A percentile compares a stretch with the other conserved stretches of the same genome.
phyloP scores from a whole-genome alignment of 352 stramenopile genomes.

The Pythium pectinolyticum region DNA sequence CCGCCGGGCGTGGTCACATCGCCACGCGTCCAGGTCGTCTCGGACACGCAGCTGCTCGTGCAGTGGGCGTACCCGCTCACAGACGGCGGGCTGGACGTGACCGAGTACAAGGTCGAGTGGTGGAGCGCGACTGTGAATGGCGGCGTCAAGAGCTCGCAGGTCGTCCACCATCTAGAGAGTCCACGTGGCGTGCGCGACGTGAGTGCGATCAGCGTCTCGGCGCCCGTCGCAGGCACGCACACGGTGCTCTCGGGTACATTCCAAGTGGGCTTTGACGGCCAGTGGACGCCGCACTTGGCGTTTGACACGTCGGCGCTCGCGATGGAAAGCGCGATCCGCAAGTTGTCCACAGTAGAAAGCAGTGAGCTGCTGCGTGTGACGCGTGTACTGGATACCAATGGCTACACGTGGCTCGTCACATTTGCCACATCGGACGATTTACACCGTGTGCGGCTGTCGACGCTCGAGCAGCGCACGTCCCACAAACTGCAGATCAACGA shows the following conservation, averaged over 20 bases:
- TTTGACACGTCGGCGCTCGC: constrained; percentile 83
- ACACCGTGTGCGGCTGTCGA: constrained; percentile 47
- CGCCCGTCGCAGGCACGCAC: constrained; percentile 44
- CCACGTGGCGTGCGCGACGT: constrained; percentile 52
- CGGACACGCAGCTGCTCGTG: constrained; percentile 59
- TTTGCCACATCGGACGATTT: constrained; percentile 65
- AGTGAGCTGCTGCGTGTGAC: constrained; percentile 51
- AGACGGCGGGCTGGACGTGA: constrained; percentile 69
- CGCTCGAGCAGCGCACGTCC: constrained; percentile 37
- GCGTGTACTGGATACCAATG: constrained; percentile 59
- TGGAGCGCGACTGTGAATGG: constrained; percentile 34
- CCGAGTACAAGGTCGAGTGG: constrained; percentile 84
- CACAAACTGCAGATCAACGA: constrained; percentile 59
- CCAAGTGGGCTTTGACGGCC: constrained; percentile 84
- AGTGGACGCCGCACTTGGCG: constrained; percentile 84
- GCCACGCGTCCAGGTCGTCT: constrained; percentile 51
- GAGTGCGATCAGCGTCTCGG: constrained; percentile 68
- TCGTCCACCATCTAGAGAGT: constrained; percentile 45
- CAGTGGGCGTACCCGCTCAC: constrained; percentile 75
- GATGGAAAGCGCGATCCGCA: constrained; percentile 61
- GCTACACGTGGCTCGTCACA: constrained; percentile 79
- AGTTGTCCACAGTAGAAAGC: constrained; percentile 64
- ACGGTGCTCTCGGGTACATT: constrained; percentile 80
- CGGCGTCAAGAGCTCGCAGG: constrained; percentile 48
- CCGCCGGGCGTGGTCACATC: constrained; percentile 39